These are phyloP conservation scores for Fusarium goolgardi DNA, from an alignment of 2,329 filamentous ascomycete species.

Conservation along the genomic window DNA sequence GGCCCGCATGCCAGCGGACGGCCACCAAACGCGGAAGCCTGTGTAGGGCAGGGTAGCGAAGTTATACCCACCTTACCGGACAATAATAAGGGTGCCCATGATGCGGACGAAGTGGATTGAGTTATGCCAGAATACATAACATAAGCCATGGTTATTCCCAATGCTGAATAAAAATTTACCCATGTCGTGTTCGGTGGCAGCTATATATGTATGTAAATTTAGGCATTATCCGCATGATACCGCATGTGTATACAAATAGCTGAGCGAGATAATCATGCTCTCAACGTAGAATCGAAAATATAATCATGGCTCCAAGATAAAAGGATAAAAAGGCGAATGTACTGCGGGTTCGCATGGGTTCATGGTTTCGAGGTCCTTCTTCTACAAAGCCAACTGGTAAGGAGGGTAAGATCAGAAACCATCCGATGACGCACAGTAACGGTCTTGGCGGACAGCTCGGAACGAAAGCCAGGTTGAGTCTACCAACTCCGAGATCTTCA, in stretches of 20 bases:
- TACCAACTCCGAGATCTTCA: neutral
- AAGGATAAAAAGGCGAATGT: neutral
- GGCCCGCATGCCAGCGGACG: conserved; percentile 33
- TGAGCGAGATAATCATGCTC: neutral
- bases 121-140: conserved; percentile 14
- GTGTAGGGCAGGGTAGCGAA: conserved; percentile 6
- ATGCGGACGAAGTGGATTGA: neutral
- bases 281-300: neutral
- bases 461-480: conserved; percentile 18
- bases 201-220: neutral
- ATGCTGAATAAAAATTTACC: conserved; percentile 20
- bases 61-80: conserved; percentile 3
- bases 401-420: conserved; percentile 2
- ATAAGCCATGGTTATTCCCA: conserved; percentile 30
- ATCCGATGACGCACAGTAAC: conserved; percentile 19
- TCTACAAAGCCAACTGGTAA: neutral
- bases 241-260: neutral
- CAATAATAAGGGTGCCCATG: neutral
- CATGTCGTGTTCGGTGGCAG: neutral
- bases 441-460: conserved; percentile 25
- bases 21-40: conserved; percentile 20
- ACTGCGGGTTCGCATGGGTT: neutral
- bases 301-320: too few species aligned
- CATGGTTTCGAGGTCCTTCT: neutral
- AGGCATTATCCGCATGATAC: neutral